A percentile compares a stretch with the other conserved stretches of the same genome.
phyloP scores from a whole-genome alignment of 805 yeast genomes.

The Geotrichum ghanense region DNA sequence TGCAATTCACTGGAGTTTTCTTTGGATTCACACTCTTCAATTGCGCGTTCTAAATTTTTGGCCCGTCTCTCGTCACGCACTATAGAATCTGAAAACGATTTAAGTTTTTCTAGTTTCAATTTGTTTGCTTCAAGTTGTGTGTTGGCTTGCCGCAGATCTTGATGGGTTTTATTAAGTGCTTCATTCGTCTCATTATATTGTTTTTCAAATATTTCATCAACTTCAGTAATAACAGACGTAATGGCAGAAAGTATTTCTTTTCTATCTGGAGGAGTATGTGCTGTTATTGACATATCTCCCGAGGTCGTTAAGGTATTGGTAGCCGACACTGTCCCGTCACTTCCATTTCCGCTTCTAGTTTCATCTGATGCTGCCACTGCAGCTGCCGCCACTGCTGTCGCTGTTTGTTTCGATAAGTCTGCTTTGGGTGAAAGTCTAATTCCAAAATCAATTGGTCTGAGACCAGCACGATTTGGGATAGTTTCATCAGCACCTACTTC shows the following conservation, averaged over 20 bases:
- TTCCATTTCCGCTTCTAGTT: background rate
- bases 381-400: conserved; percentile 6
- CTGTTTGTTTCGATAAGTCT: conserved; percentile 2
- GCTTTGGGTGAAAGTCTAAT: conserved; percentile 27
- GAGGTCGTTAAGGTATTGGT: conserved; percentile 31
- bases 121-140: conserved; percentile 37
- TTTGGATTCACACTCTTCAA: conserved; percentile 29
- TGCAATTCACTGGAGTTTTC: too few relatives aligned
- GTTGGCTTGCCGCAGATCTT: conserved; percentile 47
- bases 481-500: conserved; percentile 82
- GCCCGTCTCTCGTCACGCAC: conserved; percentile 44
- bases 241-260: background rate
- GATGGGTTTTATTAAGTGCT: conserved; percentile 33
- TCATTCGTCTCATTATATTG: conserved; percentile 50
- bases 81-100: conserved; percentile 27
- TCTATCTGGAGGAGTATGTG: conserved; percentile 1
- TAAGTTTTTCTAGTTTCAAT: conserved; percentile 41
- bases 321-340: conserved; percentile 3
- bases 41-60: conserved; percentile 49
- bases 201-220: conserved; percentile 40
- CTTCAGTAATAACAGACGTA: conserved; percentile 9
- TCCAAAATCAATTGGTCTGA: conserved; percentile 81
- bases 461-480: conserved; percentile 73
- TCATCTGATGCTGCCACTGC: conserved; percentile 4
- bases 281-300: conserved; percentile 37